Conservation (phyloP, 140 eudicot genomes). For the Stevia rebaudiana region DNA sequence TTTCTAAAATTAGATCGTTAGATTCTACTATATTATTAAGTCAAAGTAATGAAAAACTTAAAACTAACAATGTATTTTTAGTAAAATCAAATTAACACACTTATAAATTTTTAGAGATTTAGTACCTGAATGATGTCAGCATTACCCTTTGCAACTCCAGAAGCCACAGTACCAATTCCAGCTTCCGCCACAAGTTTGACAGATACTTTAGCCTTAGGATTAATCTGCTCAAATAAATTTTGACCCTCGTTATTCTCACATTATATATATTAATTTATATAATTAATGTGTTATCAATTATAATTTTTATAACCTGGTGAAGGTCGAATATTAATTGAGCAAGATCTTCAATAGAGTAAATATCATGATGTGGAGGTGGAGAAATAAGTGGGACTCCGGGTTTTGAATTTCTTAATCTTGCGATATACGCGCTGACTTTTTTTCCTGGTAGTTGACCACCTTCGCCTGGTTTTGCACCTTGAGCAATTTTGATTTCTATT, state of each 20-base stretch:
- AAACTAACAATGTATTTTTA: background rate
- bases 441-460: conserved; percentile 99
- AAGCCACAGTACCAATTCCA: conserved; percentile 99
- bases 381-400: conserved; percentile 99
- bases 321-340: conserved; percentile 96
- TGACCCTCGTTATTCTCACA: background rate
- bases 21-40: background rate
- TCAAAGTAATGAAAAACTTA: background rate
- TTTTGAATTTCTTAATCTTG: conserved; percentile 93
- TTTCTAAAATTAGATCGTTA: background rate
- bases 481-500: conserved; percentile 94
- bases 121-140: conserved; percentile 94
- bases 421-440: conserved; percentile 98
- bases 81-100: background rate
- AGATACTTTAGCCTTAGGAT: conserved; percentile 95
- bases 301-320: conserved; percentile 74
- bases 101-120: background rate
- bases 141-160: conserved; percentile 99
- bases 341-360: conserved; percentile 98
- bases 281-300: background rate
- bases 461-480: conserved; percentile 99
- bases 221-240: conserved; percentile 49
- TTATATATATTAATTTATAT: background rate
- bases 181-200: conserved; percentile 99
- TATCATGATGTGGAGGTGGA: conserved; percentile 99